phyloP scores from a whole-genome alignment of 2,329 filamentous ascomycete species.

The Macrophomina pseudophaseolina region DNA sequence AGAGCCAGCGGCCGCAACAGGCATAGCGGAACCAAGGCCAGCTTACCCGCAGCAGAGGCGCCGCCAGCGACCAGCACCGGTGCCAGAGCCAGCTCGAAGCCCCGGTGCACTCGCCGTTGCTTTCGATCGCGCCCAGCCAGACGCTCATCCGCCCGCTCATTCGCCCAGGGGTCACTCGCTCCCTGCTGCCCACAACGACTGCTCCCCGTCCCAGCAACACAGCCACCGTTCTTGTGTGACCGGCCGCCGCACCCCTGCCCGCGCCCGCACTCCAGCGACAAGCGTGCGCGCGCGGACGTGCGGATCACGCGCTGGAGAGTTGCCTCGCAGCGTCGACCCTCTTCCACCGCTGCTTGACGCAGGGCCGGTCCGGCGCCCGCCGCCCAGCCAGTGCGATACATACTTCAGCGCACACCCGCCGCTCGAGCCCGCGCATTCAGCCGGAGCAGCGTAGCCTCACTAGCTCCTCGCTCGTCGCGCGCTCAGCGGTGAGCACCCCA shows the following conservation, averaged over 20 bases:
- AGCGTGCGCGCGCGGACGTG: slow-evolving; percentile 16
- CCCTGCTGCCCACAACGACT: not conserved
- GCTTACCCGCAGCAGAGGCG: slow-evolving; percentile 3
- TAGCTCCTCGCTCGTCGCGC: not conserved
- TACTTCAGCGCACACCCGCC: not conserved
- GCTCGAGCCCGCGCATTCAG: not conserved
- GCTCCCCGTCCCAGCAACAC: not conserved
- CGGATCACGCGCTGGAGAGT: slow-evolving; percentile 16
- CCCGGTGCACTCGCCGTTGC: slow-evolving; percentile 6
- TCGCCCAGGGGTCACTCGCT: slow-evolving; percentile 6
- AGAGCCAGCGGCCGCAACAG: slow-evolving; percentile 12
- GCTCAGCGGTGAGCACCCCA: slow-evolving; percentile 15
- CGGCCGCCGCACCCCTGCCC: slow-evolving; percentile 9
- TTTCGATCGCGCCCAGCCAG: slow-evolving; percentile 5
- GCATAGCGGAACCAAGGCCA: slow-evolving; percentile 1
- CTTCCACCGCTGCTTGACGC: slow-evolving; percentile 22
- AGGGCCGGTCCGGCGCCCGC: slow-evolving; percentile 10
- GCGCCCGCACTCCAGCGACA: slow-evolving; percentile 1
- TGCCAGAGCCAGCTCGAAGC: slow-evolving; percentile 5
- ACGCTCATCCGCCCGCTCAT: not conserved
- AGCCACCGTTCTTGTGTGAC: slow-evolving; percentile 16
- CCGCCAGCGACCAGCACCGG: not conserved
- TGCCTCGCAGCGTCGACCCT: slow-evolving; percentile 2
- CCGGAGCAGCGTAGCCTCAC: not conserved
- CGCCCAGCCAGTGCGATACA: not conserved